Conservation (phyloP, 352 stramenopile genomes). For the Thalassiosira pacifica region DNA sequence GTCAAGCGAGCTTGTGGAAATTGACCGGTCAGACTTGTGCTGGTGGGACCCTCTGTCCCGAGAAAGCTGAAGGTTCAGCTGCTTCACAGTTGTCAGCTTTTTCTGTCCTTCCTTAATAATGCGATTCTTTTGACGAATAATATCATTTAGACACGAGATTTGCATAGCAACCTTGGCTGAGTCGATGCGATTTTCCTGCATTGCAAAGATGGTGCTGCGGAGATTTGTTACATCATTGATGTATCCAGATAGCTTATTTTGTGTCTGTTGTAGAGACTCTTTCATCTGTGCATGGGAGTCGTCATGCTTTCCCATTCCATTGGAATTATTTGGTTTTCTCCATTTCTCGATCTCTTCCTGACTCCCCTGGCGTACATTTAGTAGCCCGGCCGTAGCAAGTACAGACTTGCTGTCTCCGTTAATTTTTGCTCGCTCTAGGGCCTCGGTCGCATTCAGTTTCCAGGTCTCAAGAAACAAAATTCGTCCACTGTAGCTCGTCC, state of each 20-base stretch:
- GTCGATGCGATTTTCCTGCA: constrained; percentile 33
- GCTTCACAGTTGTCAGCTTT: constrained; percentile 34
- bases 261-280: constrained; percentile 25
- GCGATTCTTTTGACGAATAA: constrained; percentile 56
- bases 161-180: constrained; percentile 37
- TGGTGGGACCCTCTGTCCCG: constrained; percentile 2
- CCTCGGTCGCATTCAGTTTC: constrained; percentile 23
- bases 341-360: background rate
- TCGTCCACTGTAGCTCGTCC: constrained; percentile 1
- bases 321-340: background rate
- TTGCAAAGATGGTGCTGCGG: background rate
- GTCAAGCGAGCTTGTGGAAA: constrained; percentile 49
- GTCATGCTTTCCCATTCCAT: background rate
- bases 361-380: background rate
- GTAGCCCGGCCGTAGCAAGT: background rate
- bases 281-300: constrained; percentile 10
- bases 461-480: constrained; percentile 29
- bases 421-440: constrained; percentile 31
- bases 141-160: constrained; percentile 53
- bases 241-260: constrained; percentile 32
- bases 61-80: constrained; percentile 8
- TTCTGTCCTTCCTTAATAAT: constrained; percentile 35
- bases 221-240: constrained; percentile 37
- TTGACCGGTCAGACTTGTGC: constrained; percentile 39
- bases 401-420: constrained; percentile 11